These are phyloP conservation scores for Hyaloscypha bicolor DNA, from an alignment of 495 filamentous ascomycete genomes.

Conservation along the genomic window DNA sequence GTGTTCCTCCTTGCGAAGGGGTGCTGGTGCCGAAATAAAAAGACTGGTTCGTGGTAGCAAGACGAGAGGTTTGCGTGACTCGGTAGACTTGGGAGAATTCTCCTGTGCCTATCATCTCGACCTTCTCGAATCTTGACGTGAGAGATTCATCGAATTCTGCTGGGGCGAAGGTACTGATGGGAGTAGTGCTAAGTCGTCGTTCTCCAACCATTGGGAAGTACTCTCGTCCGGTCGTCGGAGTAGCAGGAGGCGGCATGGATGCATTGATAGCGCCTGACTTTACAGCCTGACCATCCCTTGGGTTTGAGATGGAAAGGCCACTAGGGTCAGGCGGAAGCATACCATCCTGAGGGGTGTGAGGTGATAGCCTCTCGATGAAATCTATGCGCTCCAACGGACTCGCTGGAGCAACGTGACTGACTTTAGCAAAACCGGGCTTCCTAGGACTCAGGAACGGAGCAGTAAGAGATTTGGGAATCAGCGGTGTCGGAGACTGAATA, in stretches of 20 bases:
- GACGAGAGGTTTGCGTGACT: conserved; percentile 48
- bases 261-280: conserved; percentile 40
- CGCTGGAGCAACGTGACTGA: conserved; percentile 46
- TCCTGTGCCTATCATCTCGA: conserved; percentile 78
- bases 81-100: conserved; percentile 93
- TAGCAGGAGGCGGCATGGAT: conserved; percentile 67
- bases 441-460: conserved; percentile 32
- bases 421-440: conserved; percentile 47
- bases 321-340: conserved; percentile 81
- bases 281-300: conserved; percentile 44
- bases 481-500: conserved; percentile 37
- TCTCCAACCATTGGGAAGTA: conserved; percentile 46
- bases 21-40: conserved; percentile 41
- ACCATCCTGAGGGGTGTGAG: conserved; percentile 77
- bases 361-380: conserved; percentile 57
- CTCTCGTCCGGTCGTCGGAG: conserved; percentile 73
- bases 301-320: conserved; percentile 65
- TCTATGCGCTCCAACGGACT: conserved; percentile 52
- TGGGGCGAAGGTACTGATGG: conserved; percentile 55
- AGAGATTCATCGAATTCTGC: conserved; percentile 72
- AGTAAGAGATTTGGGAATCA: conserved; percentile 37
- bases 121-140: conserved; percentile 70
- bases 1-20: conserved; percentile 36
- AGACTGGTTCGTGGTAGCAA: conserved; percentile 42
- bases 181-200: conserved; percentile 49